Evolutionary conservation across 495 filamentous ascomycete genomes (phyloP), one percentile per base, ranked within the genome.

Genomic region (Xylaria sp.): DNA sequence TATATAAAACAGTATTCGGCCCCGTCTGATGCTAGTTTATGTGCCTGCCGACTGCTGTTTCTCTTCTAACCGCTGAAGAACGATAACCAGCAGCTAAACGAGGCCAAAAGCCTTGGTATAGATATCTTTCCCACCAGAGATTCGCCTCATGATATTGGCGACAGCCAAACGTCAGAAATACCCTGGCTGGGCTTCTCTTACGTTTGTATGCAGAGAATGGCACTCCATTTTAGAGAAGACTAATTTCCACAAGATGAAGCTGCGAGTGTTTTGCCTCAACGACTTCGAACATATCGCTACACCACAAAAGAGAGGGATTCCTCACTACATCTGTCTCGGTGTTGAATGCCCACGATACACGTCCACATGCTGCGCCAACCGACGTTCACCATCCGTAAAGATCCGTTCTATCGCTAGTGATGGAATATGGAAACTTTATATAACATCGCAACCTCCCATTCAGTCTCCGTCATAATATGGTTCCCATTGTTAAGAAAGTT

Each of bases 131-230:
- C 61, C 61, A 29, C 4, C 61, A 26, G 61, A 63, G 37, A 24
- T 63, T 40, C 21, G 61, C 12, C 21, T 43, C 40, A 41, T 63
- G 24, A 44, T 63, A n/a, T 44, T 63, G 11, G 61, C 6, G 61
- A 24, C 14, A 43, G 31, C 46, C 24, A 21, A 37, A 63, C 5
- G 19, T 26, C 37, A 46, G 37, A 44, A 44, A 24, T 17, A 63
- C 19, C 40, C 11, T 26, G 61, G 61, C 61, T 63, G 61, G 40
- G 61, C n/a, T 17, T 63, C 61, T 46, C 21, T 43, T 15, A 40
- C 61, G 61, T 29, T 21, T 11, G 40, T 63, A 29, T 63, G 61
- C 40, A 41, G 15, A 44, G 37, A 63, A 46, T 63, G 21, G 61
- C 37, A 63, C 14, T 6, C 44, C 12, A 40, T 17, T 26, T 26